Base-by-base conservation (phyloP, 129 eudicot species). In the Deinandra increscens region DNA sequence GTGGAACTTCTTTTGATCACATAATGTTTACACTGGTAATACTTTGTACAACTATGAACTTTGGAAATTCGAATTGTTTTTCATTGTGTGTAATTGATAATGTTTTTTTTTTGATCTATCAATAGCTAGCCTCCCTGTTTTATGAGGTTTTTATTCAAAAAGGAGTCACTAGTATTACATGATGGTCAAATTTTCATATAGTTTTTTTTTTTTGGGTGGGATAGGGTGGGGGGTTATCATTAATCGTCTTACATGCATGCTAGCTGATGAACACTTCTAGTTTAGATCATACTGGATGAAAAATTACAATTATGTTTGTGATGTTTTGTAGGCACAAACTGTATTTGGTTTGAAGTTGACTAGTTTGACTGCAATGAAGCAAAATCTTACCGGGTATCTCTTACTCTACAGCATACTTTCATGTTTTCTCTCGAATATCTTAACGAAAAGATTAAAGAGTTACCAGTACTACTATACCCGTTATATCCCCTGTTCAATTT, bases 271-370 rank as follows among this genome's bases (percentile, higher is more conserved):
- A 46, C 22, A 37, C 10, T 12, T 45, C 51, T 15, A 8, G 48
- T 36, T 63, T 74, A 36, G 10, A 51, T 36, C 22, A 49, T 73
- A 51, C 39, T 11, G 4, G 66, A 41, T 64, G 72, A 17, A 26
- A 42, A 51, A 26, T 53, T 34, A 42, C 19, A 67, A 37, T 42
- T 39, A 56, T 42, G 42, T 54, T 50, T 66, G 69, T 73, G 58
- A 63, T 84, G 66, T 81, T 60, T 85, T 75, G 65, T 81, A 87
- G 96, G 90, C 66, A 63, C 81, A 68, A 9, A 75, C 81, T 45
- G 61, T 80, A 62, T 86, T 88, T 88, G 97, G 97, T 71, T 63
- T 91, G 81, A 91, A 78, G 88, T 84, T 91, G 74, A 68, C 94
- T 63, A 84, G 97, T 79, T 62, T 91, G 85, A 88, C 88, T n/a